Evolutionary conservation across 768 basidiomycete species (phyloP), one percentile per base, ranked within the genome.

Genomic region (Roridomyces roridus): DNA sequence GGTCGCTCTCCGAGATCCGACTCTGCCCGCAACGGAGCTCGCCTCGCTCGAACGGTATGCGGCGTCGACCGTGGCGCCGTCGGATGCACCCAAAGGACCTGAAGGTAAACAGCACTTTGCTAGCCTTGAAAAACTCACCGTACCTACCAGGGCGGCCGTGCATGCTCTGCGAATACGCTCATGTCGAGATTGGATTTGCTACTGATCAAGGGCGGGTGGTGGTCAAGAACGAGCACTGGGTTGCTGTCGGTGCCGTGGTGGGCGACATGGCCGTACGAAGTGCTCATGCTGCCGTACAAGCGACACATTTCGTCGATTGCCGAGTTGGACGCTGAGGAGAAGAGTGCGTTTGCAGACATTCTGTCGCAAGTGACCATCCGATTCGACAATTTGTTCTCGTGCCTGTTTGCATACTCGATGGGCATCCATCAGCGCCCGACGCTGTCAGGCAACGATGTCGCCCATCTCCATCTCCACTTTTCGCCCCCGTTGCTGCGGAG

Each of bases 331-430:
- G 63, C 67, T 0, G 82, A 77, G 11, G 95, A 97, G 72, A 85
- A 80, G 61, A 50, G 60, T 0, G 73, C 87, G 9, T 83, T 92
- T 31, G 90, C 94, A 0, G 75, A 85, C 28, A 80, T 89, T n/a
- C 67, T 96, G 18, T 85, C 84, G 34, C 72, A 73, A 4, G 68
- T 91, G 25, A 87, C 88, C 7, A 82, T 79, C 51, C 83, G 84
- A 47, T 92, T 91, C 62, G 91, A 91, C 65, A 91, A 89, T 65
- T 74, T 94, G 26, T 94, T 94, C 69, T 81, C 81, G 6, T 94
- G 91, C 68, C 89, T 92, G 0, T 97, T 96, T 72, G 89, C 92
- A 1, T 97, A 96, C 70, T 94, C 92, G 7, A 95, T 96, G 92
- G 95, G 95, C 31, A 83, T 96, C 43, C 95, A 96, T 67, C 95